These are phyloP conservation scores for Mycena sp. DNA, from an alignment of 1,284 basidiomycete species.

Conservation along the genomic window DNA sequence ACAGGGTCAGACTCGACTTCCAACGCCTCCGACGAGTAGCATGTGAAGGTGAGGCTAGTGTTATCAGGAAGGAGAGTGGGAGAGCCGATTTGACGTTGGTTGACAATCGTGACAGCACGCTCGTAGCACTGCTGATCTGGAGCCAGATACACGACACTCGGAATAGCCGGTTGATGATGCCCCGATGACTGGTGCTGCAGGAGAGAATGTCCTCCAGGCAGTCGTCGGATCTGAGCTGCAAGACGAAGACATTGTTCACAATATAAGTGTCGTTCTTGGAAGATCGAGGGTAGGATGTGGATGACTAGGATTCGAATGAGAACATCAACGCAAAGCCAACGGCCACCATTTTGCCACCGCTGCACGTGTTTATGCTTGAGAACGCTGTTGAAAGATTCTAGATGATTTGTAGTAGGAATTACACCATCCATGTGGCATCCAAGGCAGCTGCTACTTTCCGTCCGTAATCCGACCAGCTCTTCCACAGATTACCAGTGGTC, in stretches of 20 bases:
- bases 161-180: not conserved
- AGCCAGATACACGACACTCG: not conserved
- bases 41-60: not conserved
- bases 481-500: too few species aligned
- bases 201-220: not conserved
- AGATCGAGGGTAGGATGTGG: not conserved
- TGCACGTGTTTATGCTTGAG: conserved; percentile 40
- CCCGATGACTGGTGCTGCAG: not conserved
- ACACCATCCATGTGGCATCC: conserved; percentile 37
- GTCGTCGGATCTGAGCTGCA: not conserved
- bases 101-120: not conserved
- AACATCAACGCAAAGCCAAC: conserved; percentile 7
- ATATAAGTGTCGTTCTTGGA: not conserved
- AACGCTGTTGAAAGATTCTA: conserved; percentile 50
- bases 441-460: too few species aligned
- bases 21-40: not conserved
- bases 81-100: not conserved
- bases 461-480: too few species aligned
- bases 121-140: not conserved
- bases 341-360: conserved; percentile 14
- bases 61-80: not conserved
- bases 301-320: conserved; percentile 13
- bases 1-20: not conserved
- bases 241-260: not conserved
- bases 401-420: conserved; percentile 47